Base-by-base conservation (phyloP, 495 filamentous ascomycete species). In the Neurospora terricola region DNA sequence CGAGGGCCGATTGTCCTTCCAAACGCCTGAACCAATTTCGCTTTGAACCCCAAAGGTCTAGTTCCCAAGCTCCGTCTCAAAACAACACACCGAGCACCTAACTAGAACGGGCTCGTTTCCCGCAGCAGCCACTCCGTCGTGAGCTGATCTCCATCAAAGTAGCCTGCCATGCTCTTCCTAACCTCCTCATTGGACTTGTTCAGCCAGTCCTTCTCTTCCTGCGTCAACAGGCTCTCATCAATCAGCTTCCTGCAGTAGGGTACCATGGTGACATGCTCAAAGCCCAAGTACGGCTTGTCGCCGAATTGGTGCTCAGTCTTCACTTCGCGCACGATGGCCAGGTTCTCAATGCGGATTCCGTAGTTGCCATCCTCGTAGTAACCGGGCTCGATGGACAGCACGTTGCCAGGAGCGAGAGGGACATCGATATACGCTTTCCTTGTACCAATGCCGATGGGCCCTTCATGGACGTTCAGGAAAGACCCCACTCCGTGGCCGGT, bases 341-440 rank as follows among this genome's bases (percentile, higher is more conserved):
- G 85, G 87, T 93, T 98, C 83, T 99, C 96, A 77, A 98, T 98
- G 38, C 96, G 92, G 77, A 99, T 97, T n/a, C 96, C 96, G 78
- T 96, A 99, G 11, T 90, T 90, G 66, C 94, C 96, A 77, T 99
- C 96, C 82, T 98, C 96, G 82, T 99, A 99, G 83, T 94, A 99
- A 38, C 96, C 96, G 16, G 96, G 96, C 80, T 99, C 94, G 79
- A 97, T 91, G 5, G 94, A 97, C 73, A 98, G 88, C 59, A 98
- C 94, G 79, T 98, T 97, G 66, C 96, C 96, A n/a, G 91, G 85
- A 0, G 93, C 88, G 27, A 99, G 87, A 1, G 96, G 86, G 27
- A 98, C 96, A 76, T 99, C 96, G 10, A 92, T 90, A 80, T 95
- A 98, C 76, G 97, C 93, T 38, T 94, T 87, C 59, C 95, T 88